Evolutionary conservation across 1,139 yeast species (phyloP).

Genomic region (Scheffersomyces illinoinensis): DNA sequence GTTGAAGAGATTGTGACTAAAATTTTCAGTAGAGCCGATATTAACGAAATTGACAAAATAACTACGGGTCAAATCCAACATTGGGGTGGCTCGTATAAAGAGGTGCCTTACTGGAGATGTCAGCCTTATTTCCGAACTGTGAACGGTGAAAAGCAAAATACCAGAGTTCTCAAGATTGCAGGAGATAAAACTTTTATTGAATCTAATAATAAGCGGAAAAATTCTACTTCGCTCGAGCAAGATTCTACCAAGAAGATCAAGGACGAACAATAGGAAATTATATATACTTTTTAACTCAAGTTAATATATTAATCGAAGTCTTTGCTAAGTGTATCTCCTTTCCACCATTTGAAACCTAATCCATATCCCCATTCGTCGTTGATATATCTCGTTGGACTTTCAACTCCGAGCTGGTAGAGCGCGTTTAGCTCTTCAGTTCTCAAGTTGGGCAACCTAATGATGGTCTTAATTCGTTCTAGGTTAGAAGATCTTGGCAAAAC

Average conservation of each 20-base stretch:
- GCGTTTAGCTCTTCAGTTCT: conserved; percentile 42
- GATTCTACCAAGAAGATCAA: conserved; percentile 3
- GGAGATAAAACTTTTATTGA: conserved; percentile 7
- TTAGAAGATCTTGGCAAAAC: conserved; percentile 40
- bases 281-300: neutral
- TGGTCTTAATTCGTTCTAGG: conserved; percentile 34
- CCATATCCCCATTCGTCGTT: conserved; percentile 41
- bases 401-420: conserved; percentile 45
- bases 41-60: conserved; percentile 50
- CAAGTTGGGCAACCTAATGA: conserved; percentile 36
- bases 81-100: conserved; percentile 83
- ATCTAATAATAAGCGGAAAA: neutral
- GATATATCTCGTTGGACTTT: conserved; percentile 40
- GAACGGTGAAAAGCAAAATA: conserved; percentile 59
- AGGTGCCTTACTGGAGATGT: conserved; percentile 94
- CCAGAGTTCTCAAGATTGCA: conserved; percentile 42
- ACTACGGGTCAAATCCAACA: conserved; percentile 43
- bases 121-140: conserved; percentile 93
- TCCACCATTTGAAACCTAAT: conserved; percentile 39
- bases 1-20: conserved; percentile 67
- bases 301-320: conserved; percentile 3
- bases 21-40: conserved; percentile 48
- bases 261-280: neutral
- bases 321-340: conserved; percentile 26
- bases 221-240: neutral